A percentile compares a stretch with the other conserved stretches of the same genome.
These are phyloP conservation scores for Ceriops tagal DNA, from an alignment of 345 rosid genomes.

Conservation along the genomic window DNA sequence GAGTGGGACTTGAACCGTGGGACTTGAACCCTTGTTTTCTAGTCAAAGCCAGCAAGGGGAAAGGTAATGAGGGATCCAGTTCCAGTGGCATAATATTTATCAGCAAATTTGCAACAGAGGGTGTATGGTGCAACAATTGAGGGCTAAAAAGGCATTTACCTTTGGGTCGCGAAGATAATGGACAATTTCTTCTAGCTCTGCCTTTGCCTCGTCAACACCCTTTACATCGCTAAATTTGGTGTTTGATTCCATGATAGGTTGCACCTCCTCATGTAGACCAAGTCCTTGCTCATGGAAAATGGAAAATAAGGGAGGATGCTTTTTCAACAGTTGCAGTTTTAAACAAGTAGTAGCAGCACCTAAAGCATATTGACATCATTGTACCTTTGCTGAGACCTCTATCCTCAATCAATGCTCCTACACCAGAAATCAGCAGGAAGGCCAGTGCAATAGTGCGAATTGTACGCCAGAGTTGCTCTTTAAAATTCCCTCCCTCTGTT, in stretches of 20 bases:
- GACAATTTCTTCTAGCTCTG: conserved; percentile 94
- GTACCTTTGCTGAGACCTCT: conserved; percentile 90
- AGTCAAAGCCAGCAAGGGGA: too few species aligned
- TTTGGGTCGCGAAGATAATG: conserved; percentile 99
- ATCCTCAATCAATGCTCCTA: conserved; percentile 89
- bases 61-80: too few species aligned
- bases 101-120: too few species aligned
- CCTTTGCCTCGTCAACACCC: conserved; percentile 97
- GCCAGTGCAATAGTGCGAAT: conserved; percentile 70
- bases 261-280: conserved; percentile 92
- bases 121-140: not conserved
- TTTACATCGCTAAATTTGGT: conserved; percentile 92
- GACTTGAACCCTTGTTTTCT: too few species aligned
- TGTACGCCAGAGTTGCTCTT: conserved; percentile 94
- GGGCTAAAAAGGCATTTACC: conserved; percentile 34
- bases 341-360: conserved; percentile 12
- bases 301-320: not conserved
- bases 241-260: conserved; percentile 83
- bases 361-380: conserved; percentile 1
- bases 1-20: too few species aligned
- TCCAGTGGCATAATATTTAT: too few species aligned
- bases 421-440: conserved; percentile 82
- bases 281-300: conserved; percentile 50
- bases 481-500: conserved; percentile 74
- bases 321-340: not conserved